Evolutionary conservation across 805 yeast genomes (phyloP), one percentile per base, ranked within the genome.

Genomic region (Monosporozyma servazzii): DNA sequence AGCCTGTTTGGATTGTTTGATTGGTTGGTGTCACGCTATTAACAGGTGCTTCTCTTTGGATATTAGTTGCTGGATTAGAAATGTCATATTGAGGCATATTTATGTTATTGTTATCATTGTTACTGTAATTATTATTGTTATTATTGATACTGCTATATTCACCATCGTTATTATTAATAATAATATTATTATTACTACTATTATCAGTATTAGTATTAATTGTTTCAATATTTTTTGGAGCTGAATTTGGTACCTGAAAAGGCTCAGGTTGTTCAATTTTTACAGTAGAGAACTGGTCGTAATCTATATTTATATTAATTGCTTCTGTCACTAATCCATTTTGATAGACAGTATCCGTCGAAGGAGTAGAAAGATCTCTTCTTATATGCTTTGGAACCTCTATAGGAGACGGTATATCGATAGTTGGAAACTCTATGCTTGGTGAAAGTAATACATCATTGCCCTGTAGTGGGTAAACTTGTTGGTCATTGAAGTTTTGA

Each of bases 1-100:
- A 61, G 29, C 61, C 68, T 42, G 53, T 54, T 9, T 56, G 6
- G 6, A 54, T 57, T 17, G 57, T 52, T 23, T 55, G 54, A 3
- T 23, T 23, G 18, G 20, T 43, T 39, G 42, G 37, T 47, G 20
- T 48, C 29, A 18, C 30, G 49, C 20, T 49, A 51, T 11, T 52
- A 21, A 43, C 10, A 15, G 46, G 20, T 25, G 13, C 29, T 13
- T 25, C 27, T 18, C 25, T 43, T 25, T 25, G 46, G 23, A 43
- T 23, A 25, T 21, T 43, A 15, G n/a, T 33, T 3, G 17, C 37
- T 33, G 37, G 37, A 7, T 33, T 33, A 15, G 37, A 13, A 15
- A 9, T 23, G 17, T 21, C 36, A 40, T 27, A 3, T 21, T 36
- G 30, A 45, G 30, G 29, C 48, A 36, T 20, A 27, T 13, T 15